A percentile compares a stretch with the other conserved stretches of the same genome.
These are phyloP conservation scores for Yarrowia porcina DNA, from an alignment of 805 yeast species.

Conservation along the genomic window DNA sequence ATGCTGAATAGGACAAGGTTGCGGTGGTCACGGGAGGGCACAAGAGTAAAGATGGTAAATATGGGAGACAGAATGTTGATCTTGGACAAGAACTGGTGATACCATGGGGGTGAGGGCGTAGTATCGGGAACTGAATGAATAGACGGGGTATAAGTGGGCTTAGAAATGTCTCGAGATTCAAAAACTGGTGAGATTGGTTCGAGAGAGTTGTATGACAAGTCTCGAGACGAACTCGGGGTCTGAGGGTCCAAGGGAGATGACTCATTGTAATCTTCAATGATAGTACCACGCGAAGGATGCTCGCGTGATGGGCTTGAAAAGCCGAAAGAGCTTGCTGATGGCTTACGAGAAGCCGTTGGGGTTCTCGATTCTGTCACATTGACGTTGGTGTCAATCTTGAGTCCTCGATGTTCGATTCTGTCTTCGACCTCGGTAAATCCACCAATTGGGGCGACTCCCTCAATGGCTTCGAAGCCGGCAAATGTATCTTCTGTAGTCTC, in stretches of 20 bases:
- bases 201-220: neutral
- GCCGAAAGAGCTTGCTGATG: neutral
- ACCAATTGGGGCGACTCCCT: slow-evolving; percentile 2
- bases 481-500: neutral
- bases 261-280: neutral
- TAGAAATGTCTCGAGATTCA: neutral
- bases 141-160: neutral
- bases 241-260: neutral
- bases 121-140: neutral
- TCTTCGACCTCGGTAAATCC: neutral
- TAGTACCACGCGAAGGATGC: neutral
- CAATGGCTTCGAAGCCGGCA: neutral
- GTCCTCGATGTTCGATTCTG: neutral
- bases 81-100: neutral
- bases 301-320: neutral
- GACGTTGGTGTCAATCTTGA: neutral
- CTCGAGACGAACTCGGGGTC: neutral
- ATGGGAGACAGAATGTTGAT: slow-evolving; percentile 10
- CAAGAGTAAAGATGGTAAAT: neutral
- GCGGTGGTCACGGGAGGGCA: neutral
- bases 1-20: slow-evolving; percentile 7
- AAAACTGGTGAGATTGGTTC: neutral
- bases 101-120: neutral
- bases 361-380: neutral
- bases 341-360: neutral